Conservation (phyloP, 768 basidiomycete species). For the Mycena leptocephala region DNA sequence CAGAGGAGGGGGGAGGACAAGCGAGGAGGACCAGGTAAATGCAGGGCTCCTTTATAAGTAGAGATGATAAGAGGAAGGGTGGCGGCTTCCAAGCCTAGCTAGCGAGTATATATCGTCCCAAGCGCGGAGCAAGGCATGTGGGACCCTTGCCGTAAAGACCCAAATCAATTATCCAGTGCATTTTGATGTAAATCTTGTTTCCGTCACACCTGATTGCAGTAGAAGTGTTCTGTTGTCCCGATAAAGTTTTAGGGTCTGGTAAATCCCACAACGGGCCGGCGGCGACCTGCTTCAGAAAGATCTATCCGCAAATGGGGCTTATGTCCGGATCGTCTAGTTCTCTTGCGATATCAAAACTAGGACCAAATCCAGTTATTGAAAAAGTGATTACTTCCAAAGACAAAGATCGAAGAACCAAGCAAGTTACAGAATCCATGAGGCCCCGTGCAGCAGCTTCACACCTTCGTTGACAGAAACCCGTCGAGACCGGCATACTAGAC, state of each 20-base stretch:
- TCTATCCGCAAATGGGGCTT: constrained; percentile 21
- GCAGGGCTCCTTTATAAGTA: constrained; percentile 26
- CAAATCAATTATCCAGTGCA: constrained; percentile 3
- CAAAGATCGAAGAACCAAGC: constrained; percentile 17
- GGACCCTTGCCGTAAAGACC: constrained; percentile 28
- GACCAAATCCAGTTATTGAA: background rate
- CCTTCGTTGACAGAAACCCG: constrained; percentile 33
- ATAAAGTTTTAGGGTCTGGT: constrained; percentile 17
- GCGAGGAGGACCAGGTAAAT: constrained; percentile 17
- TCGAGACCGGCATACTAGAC: constrained; percentile 25
- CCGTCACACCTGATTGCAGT: background rate
- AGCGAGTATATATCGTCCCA: constrained; percentile 32
- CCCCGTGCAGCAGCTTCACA: constrained; percentile 23
- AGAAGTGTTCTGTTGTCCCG: constrained; percentile 1
- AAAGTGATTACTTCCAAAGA: constrained; percentile 5
- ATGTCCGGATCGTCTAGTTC: constrained; percentile 16
- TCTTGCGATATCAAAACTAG: background rate
- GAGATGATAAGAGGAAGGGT: constrained; percentile 22
- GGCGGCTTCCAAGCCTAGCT: constrained; percentile 33
- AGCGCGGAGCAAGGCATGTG: constrained; percentile 31
- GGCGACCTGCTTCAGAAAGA: constrained; percentile 7
- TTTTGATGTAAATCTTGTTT: constrained; percentile 27
- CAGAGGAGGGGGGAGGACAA: constrained; percentile 6
- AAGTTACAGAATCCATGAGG: constrained; percentile 29
- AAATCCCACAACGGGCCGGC: constrained; percentile 13